Conservation (phyloP, 2,329 filamentous ascomycete genomes). For the Niveomyces coronatus region DNA sequence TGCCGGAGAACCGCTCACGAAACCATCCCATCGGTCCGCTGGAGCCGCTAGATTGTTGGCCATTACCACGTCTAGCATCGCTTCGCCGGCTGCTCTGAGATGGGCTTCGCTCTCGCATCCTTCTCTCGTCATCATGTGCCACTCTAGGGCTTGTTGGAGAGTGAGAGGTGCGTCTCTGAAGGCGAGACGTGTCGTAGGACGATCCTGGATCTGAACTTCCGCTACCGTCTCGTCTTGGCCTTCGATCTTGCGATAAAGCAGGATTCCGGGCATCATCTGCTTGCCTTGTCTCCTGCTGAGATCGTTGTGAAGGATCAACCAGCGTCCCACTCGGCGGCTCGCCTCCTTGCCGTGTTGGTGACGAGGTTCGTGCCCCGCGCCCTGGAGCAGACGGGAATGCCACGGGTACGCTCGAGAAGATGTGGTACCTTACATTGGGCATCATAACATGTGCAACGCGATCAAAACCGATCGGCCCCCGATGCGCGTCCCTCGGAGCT, state of each 20-base stretch:
- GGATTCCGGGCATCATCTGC: conserved; percentile 22
- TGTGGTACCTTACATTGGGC: too few relatives aligned
- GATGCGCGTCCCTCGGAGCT: too few relatives aligned
- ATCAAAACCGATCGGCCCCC: too few relatives aligned
- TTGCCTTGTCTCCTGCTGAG: conserved; percentile 20
- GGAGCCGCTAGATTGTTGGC: conserved; percentile 21
- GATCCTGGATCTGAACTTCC: conserved; percentile 16
- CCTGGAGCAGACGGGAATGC: too few relatives aligned
- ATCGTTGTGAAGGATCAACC: conserved; percentile 18
- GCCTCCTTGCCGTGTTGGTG: too few relatives aligned
- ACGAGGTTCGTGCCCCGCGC: not conserved
- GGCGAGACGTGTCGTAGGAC: conserved; percentile 23
- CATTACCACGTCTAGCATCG: conserved; percentile 19
- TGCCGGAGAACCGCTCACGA: conserved; percentile 28
- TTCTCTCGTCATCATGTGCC: conserved; percentile 18
- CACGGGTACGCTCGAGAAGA: too few relatives aligned
- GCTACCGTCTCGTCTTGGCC: conserved; percentile 16
- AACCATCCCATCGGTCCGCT: conserved; percentile 33
- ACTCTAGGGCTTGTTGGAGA: conserved; percentile 27
- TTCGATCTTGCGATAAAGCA: conserved; percentile 18
- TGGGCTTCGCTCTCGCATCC: conserved; percentile 29
- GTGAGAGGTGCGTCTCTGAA: conserved; percentile 27
- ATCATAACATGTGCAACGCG: too few relatives aligned
- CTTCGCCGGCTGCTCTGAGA: conserved; percentile 25
- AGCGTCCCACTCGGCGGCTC: too few relatives aligned